phyloP scores from a whole-genome alignment of 2,329 filamentous ascomycete species.

The Colletotrichum aenigma region DNA sequence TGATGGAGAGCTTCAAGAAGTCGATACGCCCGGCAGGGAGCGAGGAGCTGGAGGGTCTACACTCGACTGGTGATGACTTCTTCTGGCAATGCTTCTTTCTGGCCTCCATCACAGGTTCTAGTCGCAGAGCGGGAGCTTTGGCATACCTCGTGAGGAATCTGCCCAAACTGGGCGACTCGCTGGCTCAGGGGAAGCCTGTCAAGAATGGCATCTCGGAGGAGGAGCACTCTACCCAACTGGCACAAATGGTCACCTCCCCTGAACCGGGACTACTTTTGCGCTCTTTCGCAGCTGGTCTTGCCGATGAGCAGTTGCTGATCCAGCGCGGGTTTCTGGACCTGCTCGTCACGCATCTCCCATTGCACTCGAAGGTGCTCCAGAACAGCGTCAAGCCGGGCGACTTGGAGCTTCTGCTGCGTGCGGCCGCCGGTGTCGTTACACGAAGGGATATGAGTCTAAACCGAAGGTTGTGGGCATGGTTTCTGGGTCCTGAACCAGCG shows the following conservation, averaged over 20 bases:
- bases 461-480: constrained; percentile 92
- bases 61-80: constrained; percentile 76
- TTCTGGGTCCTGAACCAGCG: constrained; percentile 77
- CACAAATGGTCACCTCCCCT: constrained; percentile 77
- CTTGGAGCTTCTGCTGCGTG: constrained; percentile 79
- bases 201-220: constrained; percentile 35
- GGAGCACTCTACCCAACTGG: constrained; percentile 57
- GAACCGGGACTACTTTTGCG: constrained; percentile 90
- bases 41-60: constrained; percentile 53
- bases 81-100: constrained; percentile 99
- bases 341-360: constrained; percentile 85
- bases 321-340: constrained; percentile 94
- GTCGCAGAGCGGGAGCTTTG: constrained; percentile 82
- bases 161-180: constrained; percentile 66
- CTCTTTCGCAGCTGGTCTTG: constrained; percentile 88
- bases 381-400: constrained; percentile 74
- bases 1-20: constrained; percentile 79
- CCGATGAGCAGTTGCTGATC: constrained; percentile 86
- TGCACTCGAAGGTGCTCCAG: constrained; percentile 83
- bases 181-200: constrained; percentile 31
- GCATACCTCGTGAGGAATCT: constrained; percentile 83
- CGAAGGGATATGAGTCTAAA: constrained; percentile 97
- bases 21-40: constrained; percentile 62
- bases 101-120: constrained; percentile 87
- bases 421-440: constrained; percentile 85